Evolutionary conservation across 169 alveolate genomes (phyloP), one percentile per base, ranked within the genome.

Genomic region (Cryptosporidium meleagridis): DNA sequence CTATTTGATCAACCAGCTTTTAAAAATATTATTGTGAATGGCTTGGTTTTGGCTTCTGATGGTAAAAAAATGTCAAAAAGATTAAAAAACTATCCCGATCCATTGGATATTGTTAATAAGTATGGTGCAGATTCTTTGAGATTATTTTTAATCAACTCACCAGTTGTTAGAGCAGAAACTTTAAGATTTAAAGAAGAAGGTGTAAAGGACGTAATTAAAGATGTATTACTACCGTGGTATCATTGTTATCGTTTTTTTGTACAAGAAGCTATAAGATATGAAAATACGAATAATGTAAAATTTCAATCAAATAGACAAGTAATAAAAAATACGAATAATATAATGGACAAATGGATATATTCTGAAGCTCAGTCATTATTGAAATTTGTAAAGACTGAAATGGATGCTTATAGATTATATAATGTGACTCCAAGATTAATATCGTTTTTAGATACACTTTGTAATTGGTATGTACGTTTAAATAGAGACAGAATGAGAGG

Each of bases 1-100:
- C 92, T 97, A 31, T 97, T 94, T 93, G 94, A 95, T 61, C 75
- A 93, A 26, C 97, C 98, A 16, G 99, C 99, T 39, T 98, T 95
- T 94, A 94, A 97, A 80, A 98, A 98, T 87, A 92, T 98, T 75
- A 96, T 97, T 21, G 99, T 97, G 14, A 98, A 97, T 91, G 99
- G 99, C 4, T 94, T 98, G 52, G 99, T 97, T 18, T 91, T 97
- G 35, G 99, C 98, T 2, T 97, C 97, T 9, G 99, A 98, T 84
- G 99, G 99, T 58, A 94, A 96, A 85, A 99, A 99, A 94, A 97
- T 98, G 99, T 97, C 99, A 65, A 99, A 99, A 94, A 93, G 99
- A 18, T 96, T 97, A 86, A 96, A 96, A 93, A 99, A 99, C 93
- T 98, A 96, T 93, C 98, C 99, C 3, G 99, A 97, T 91, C 99